These are phyloP conservation scores for Lolium perenne DNA, from an alignment of 176 grass and related monocot genomes.

Conservation along the genomic window DNA sequence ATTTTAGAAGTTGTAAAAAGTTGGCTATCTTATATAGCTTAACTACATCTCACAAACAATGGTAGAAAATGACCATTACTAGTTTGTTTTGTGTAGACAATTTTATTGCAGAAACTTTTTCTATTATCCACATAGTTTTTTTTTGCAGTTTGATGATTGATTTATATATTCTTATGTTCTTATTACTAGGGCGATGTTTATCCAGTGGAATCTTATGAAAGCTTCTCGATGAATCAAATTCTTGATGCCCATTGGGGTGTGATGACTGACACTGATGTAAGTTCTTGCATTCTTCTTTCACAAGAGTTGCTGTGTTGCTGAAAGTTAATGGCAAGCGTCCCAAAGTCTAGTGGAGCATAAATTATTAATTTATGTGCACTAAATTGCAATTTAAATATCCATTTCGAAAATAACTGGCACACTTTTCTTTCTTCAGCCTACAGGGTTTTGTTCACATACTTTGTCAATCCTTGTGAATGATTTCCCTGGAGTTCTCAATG, in stretches of 20 bases:
- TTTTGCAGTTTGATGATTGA: constrained; percentile 9
- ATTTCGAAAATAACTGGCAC: constrained; percentile 13
- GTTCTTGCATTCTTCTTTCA: constrained; percentile 38
- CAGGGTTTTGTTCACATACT: constrained; percentile 81
- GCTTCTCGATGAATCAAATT: constrained; percentile 63
- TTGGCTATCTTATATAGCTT: constrained; percentile 6
- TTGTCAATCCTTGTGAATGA: constrained; percentile 86
- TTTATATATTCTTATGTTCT: constrained; percentile 5
- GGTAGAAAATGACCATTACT: background rate
- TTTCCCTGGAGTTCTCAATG: constrained; percentile 75
- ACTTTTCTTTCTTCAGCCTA: constrained; percentile 57
- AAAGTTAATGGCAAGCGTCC: constrained; percentile 2
- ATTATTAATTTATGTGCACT: background rate
- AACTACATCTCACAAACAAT: background rate
- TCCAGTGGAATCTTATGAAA: constrained; percentile 75
- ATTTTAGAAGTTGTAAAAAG: background rate
- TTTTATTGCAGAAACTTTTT: background rate
- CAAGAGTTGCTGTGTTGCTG: background rate
- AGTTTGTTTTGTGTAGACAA: background rate
- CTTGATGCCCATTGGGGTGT: constrained; percentile 88
- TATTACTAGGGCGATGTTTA: constrained; percentile 76
- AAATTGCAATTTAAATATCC: constrained; percentile 20
- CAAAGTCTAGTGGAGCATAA: background rate
- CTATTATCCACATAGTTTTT: background rate
- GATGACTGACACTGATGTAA: constrained; percentile 66